Base-by-base conservation (phyloP, 140 eudicot species). In the Oenanthe javanica region DNA sequence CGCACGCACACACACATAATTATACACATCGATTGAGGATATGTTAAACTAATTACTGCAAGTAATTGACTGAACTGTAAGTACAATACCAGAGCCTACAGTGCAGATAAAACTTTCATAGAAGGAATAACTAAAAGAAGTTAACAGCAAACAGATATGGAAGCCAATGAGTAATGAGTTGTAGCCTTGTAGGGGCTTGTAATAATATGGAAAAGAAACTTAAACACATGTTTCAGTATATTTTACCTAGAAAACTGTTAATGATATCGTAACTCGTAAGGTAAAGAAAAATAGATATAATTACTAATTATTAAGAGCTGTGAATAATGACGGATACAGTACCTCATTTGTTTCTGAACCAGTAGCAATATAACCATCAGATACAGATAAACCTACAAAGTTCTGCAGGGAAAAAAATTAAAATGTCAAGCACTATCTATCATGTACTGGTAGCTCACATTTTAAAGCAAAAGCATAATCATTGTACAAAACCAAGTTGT, bases 281-380 rank as follows among this genome's bases (percentile, higher is more conserved):
- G 59, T 18, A 27, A 75, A 15, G 14, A n/a, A 75, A 49, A 10
- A 5, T 12, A 45, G 16, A 36, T 70, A 70, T 16, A 40, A 70
- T 3, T 47, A 2, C 9, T 2, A 48, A 75, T 75, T 6, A 75
- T 75, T 21, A 75, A 75, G 23, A 49, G 63, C 79, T 23, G 51
- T 14, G 42, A 21, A 27, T 25, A 49, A 31, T 75, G 23, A 75
- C 9, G 49, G 6, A 48, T 48, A 9, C 5, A 79, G 74, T 87
- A 87, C 93, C 91, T 89, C 93, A 64, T 89, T 89, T 31, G 89
- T 87, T 86, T 89, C 93, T 25, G 93, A 89, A 69, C 93, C 93
- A n/a, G 89, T 85, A 15, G 90, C 91, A 38, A 89, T 86, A 70
- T 87, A 89, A 76, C 93, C 93, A 76, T 89, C 89, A 51, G 83